Base-by-base conservation (phyloP, 148 eudicot species). In the Cornus florida region DNA sequence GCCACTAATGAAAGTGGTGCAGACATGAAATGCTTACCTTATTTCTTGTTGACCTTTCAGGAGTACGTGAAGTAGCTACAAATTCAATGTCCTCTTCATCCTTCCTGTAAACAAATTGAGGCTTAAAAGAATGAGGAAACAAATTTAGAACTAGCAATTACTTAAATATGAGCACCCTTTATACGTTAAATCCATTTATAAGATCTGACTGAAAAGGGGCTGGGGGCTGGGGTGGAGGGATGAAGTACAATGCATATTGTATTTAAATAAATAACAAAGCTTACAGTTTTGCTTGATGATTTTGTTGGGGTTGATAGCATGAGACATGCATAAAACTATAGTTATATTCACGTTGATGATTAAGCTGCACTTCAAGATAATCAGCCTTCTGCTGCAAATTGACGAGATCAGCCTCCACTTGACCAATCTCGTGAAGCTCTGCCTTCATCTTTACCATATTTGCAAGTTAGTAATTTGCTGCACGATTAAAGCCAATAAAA, bases 381-480 rank as follows among this genome's bases (percentile, higher is more conserved):
- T 87, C 91, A 76, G 90, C 89, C 77, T 85, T 97, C 77, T 89
- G 89, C 75, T 86, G 91, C 85, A 94, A 80, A 81, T 84, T 86
- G 73, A 50, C 82, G 73, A 90, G 81, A 82, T 84, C 87, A 35
- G 84, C 86, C 87, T 92, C 95, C 35, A 83, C 89, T 78, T 72
- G 41, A 76, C 88, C 86, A 79, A 92, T 86, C 76, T 88, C 92
- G 77, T 86, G 88, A 76, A 92, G 86, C 68, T 90, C 88, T 33
- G 62, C 80, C 91, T 83, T 92, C 38, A 78, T 78, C 93, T 90
- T 48, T 46, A 76, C 57, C 56, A 77, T 76, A 79, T 72, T 57
- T 59, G 12, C 39, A 20, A 71, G 60, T 65, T 78, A 24, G 71
- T 67, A 75, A 68, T 69, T 67, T 22, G 80, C 56, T 75, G 32